These are phyloP conservation scores for Penicillium fuscoglaucum DNA, from an alignment of 2,329 filamentous ascomycete species.

Conservation along the genomic window DNA sequence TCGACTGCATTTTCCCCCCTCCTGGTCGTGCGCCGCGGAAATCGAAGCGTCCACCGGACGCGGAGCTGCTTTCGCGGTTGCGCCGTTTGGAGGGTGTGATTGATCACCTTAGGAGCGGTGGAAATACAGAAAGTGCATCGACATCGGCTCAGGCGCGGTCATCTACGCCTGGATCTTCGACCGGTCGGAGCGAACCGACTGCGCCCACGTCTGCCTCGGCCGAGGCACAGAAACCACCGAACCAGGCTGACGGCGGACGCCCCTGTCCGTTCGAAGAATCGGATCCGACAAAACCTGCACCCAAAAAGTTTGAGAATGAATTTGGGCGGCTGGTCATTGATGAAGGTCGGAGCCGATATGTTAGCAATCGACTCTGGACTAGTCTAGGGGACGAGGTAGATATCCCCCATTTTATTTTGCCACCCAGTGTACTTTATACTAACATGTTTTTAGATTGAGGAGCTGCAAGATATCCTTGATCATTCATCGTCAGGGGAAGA, in stretches of 20 bases:
- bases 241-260: not conserved
- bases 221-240: not conserved
- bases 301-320: conserved; percentile 32
- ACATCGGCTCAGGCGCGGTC: conserved; percentile 18
- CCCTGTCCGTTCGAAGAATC: conserved; percentile 25
- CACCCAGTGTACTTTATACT: conserved; percentile 6
- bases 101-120: conserved; percentile 55
- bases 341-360: conserved; percentile 60
- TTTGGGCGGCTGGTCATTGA: conserved; percentile 62
- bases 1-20: conserved; percentile 63
- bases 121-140: conserved; percentile 15
- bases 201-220: not conserved
- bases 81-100: conserved; percentile 62
- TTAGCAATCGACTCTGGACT: conserved; percentile 64
- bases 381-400: conserved; percentile 60
- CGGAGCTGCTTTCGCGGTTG: conserved; percentile 60
- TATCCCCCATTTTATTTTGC: not conserved
- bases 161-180: conserved; percentile 12
- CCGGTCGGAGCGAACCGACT: conserved; percentile 1
- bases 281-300: conserved; percentile 25
- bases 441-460: conserved; percentile 52
- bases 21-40: conserved; percentile 62
- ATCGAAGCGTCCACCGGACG: conserved; percentile 57
- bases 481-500: conserved; percentile 59
- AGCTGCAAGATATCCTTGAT: conserved; percentile 62